phyloP scores from a whole-genome alignment of 2,329 filamentous ascomycete genomes.

The Clonostachys sp. region DNA sequence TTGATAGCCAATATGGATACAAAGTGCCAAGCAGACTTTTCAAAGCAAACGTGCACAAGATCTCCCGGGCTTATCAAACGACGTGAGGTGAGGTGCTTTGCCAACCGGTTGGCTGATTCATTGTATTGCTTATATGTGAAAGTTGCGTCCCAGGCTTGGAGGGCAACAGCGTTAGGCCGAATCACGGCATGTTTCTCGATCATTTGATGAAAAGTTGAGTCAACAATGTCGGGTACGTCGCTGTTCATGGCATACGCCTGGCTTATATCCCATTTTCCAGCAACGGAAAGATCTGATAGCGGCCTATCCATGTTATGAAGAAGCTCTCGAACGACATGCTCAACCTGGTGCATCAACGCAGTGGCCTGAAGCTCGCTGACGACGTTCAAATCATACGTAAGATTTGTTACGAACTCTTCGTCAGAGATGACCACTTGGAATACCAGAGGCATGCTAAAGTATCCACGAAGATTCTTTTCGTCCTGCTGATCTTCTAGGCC shows the following conservation, averaged over 20 bases:
- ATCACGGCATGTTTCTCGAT: constrained; percentile 24
- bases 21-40: constrained; percentile 3
- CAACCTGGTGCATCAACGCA: constrained; percentile 7
- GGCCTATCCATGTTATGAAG: constrained; percentile 1
- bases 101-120: constrained; percentile 4
- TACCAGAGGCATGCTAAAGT: constrained; percentile 5
- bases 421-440: constrained; percentile 1
- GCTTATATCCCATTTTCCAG: neutral
- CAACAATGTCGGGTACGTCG: constrained; percentile 1
- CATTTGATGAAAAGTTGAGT: constrained; percentile 29
- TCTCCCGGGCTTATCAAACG: neutral
- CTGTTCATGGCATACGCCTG: constrained; percentile 1
- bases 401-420: neutral
- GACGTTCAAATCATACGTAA: constrained; percentile 3
- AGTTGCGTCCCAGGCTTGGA: constrained; percentile 33
- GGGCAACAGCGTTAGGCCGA: constrained; percentile 21
- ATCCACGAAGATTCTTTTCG: constrained; percentile 19
- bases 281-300: neutral
- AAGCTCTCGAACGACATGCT: constrained; percentile 6
- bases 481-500: neutral
- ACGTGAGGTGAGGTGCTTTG: constrained; percentile 1
- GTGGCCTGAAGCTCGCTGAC: constrained; percentile 4
- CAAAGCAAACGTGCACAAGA: constrained; percentile 4
- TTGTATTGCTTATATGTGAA: constrained; percentile 30
- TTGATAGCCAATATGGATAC: constrained; percentile 4